Evolutionary conservation across 2,329 filamentous ascomycete genomes (phyloP), one percentile per base, ranked within the genome.

Genomic region (Trichoderma asperellum): DNA sequence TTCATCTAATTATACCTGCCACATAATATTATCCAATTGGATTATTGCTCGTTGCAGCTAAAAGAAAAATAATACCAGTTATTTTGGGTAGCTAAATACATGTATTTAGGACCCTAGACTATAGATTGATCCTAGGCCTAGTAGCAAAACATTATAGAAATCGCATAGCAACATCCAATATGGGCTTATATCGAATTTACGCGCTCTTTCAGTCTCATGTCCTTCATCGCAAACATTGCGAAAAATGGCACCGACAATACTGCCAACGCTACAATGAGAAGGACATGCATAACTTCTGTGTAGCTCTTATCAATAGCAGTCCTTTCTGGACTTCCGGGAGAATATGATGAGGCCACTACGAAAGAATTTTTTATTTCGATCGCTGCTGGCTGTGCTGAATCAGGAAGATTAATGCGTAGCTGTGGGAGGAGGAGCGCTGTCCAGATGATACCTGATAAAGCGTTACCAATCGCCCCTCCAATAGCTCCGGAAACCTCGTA

Each of bases 261-360:
- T 49, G 24, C 37, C 40, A 49, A 40, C 32, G 58, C 40, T 32
- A 49, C 5, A 21, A 61, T 61, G 16, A 61, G 40, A 32, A 61
- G 40, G 27, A 61, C 18, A 34, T 49, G 58, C 58, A 49, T 61
- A 10, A 49, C 47, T 49, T 47, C 40, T 10, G 58, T 61, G 2
- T 61, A 61, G n/a, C 58, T 61, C 40, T 49, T 61, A 29, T 61
- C 58, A 32, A 49, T 61, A 18, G 40, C 58, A 6, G 24, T 49
- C 47, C 47, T 49, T n/a, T 61, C 40, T 2, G 18, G 12, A n/a
- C 58, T 61, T 47, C 58, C 40, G 43, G 40, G 58, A 10, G 29
- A 16, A 34, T 61, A 61, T n/a, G 40, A 61, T 21, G 27, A 61
- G 16, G 58, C 58, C 2, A 61, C 37, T 14, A 47, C 27, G 16